Evolutionary conservation across 1,284 basidiomycete genomes (phyloP), one percentile per base, ranked within the genome.

Genomic region (Pterulicium gracile): DNA sequence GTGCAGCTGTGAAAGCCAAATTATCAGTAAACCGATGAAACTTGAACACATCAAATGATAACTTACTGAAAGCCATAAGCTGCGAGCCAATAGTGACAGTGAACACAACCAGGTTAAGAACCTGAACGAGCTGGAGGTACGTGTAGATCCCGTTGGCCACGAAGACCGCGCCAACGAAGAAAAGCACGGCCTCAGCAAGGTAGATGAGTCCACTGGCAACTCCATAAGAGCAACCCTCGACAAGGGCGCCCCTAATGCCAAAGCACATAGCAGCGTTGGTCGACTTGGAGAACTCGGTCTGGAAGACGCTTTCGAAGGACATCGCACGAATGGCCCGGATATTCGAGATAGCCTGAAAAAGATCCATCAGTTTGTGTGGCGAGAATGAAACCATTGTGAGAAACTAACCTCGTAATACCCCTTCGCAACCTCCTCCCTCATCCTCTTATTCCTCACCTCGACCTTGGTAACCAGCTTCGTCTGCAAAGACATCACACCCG

Each of bases 31-130:
- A 35, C 39, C 43, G 13, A 49, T 34, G 44, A 22, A 47, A 17
- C 24, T 23, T 36, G 42, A 24, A 44, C 32, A 42, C 23, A 18
- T 19, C 32, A 44, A 35, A 49, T 24, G 49, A 42, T 34, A 13
- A 78, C 88, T 59, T 59, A 91, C 88, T 84, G 66, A 92, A 94
- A 21, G 80, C 75, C 75, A 97, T 82, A 53, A 93, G 74, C 60
- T 92, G 88, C 19, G 84, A 81, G 1, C 90, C 89, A 53, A 96
- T 95, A 2, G 90, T 89, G 50, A 98, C 82, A 4, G 88, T 84
- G 67, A 98, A 98, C 32, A 98, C 81, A 48, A 98, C 85, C 49
- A 98, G 73, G 51, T 94, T 87, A 59, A 96, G 80, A 19, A 89
- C 86, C 63, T 93, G 77, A 41, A 96, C 76, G 85, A 97, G 90